A percentile compares a stretch with the other conserved stretches of the same genome.
Conservation (phyloP, 2,329 filamentous ascomycete genomes). For the Aspergillus ustus region DNA sequence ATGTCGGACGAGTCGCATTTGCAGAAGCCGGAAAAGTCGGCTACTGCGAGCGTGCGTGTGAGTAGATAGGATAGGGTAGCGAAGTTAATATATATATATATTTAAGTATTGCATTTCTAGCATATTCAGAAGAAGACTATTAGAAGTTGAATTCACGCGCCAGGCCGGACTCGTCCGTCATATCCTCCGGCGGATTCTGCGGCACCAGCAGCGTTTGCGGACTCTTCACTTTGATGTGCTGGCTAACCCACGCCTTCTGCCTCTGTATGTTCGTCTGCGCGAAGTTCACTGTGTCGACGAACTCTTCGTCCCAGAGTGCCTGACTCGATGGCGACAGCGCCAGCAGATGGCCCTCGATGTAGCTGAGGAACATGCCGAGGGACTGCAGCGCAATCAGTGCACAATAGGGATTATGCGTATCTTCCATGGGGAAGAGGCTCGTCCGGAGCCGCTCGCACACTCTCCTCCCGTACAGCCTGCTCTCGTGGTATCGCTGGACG, state of each 20-base stretch:
- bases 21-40: not conserved
- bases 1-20: not conserved
- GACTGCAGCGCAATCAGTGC: constrained; percentile 35
- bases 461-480: constrained; percentile 26
- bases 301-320: constrained; percentile 43
- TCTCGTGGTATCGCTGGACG: constrained; percentile 34
- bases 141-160: constrained; percentile 6
- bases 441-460: constrained; percentile 30
- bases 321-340: constrained; percentile 36
- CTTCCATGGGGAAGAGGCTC: constrained; percentile 30
- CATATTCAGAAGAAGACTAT: not conserved
- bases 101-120: not conserved
- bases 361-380: constrained; percentile 38
- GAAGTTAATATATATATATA: not conserved
- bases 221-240: constrained; percentile 40
- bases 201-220: constrained; percentile 45
- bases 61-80: not conserved
- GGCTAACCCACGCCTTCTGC: constrained; percentile 38
- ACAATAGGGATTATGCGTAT: constrained; percentile 23
- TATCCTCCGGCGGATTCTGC: constrained; percentile 12
- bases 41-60: not conserved
- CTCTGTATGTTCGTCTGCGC: constrained; percentile 27
- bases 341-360: constrained; percentile 35
- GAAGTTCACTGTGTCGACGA: constrained; percentile 31
- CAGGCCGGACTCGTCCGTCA: not conserved